Percentiles rank a stretch among this genome's conserved stretches.
Conservation (phyloP, 805 yeast species). For the Lipomyces kockii region DNA sequence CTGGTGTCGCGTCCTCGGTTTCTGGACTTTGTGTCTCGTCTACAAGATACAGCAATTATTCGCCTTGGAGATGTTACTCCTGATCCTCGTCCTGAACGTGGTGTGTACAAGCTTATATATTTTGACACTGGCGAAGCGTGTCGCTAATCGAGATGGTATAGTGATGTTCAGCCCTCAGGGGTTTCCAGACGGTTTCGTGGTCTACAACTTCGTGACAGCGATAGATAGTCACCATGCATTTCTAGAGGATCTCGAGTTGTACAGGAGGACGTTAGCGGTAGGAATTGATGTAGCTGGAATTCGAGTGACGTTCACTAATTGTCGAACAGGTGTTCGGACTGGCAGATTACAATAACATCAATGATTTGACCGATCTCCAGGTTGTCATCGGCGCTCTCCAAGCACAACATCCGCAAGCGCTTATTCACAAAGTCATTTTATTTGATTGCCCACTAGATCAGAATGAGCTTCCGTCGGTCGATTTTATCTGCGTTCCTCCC, state of each 20-base stretch:
- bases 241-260: constrained; percentile 88
- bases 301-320: constrained; percentile 42
- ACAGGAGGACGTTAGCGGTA: constrained; percentile 72
- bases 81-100: constrained; percentile 52
- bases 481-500: constrained; percentile 32
- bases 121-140: not conserved
- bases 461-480: constrained; percentile 24
- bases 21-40: constrained; percentile 47
- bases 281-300: constrained; percentile 45
- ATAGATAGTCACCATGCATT: constrained; percentile 63
- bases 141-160: constrained; percentile 11
- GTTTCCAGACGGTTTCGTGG: constrained; percentile 75
- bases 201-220: constrained; percentile 58
- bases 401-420: constrained; percentile 55
- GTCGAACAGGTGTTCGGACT: constrained; percentile 50
- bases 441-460: constrained; percentile 52
- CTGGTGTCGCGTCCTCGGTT: constrained; percentile 33
- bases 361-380: constrained; percentile 41
- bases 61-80: constrained; percentile 78
- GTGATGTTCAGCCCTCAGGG: constrained; percentile 79
- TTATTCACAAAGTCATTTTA: constrained; percentile 59
- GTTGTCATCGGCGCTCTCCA: constrained; percentile 50
- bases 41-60: constrained; percentile 62
- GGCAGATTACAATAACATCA: constrained; percentile 42
- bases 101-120: constrained; percentile 31